A percentile compares a stretch with the other conserved stretches of the same genome.
Conservation (phyloP, 2,329 filamentous ascomycete genomes). For the Fusarium chuoi region DNA sequence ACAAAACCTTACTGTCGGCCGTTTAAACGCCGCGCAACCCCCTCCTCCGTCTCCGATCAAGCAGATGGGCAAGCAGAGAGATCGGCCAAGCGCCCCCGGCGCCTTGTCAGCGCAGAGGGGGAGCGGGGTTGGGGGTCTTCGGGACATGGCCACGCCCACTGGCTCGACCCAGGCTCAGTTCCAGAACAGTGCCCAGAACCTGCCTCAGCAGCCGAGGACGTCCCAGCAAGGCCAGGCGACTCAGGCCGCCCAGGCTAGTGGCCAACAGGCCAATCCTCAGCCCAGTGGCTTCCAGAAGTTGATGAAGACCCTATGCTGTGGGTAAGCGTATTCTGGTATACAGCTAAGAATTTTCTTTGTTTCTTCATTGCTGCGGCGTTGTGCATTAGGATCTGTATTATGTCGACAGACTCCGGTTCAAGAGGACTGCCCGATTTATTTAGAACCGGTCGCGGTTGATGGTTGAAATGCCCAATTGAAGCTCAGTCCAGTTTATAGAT, state of each 20-base stretch:
- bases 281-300: conserved; percentile 89
- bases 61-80: conserved; percentile 78
- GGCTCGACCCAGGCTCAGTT: conserved; percentile 96
- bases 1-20: conserved; percentile 78
- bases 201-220: conserved; percentile 74
- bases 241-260: conserved; percentile 62
- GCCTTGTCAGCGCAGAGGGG: conserved; percentile 79
- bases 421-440: conserved; percentile 7
- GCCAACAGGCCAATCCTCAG: conserved; percentile 73
- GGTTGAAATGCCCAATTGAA: conserved; percentile 16
- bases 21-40: conserved; percentile 95
- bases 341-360: conserved; percentile 46
- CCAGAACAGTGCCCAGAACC: conserved; percentile 92
- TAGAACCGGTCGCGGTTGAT: conserved; percentile 7
- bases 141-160: conserved; percentile 84
- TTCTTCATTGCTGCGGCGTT: conserved; percentile 44
- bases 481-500: background rate
- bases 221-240: conserved; percentile 70
- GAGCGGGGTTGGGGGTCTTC: conserved; percentile 77
- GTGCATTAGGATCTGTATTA: conserved; percentile 35
- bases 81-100: conserved; percentile 81
- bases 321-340: conserved; percentile 58
- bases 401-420: conserved; percentile 26
- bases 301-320: conserved; percentile 92
- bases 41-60: conserved; percentile 87